Base-by-base conservation (phyloP, 257 asterid genomes). In the Paulownia fortunei region DNA sequence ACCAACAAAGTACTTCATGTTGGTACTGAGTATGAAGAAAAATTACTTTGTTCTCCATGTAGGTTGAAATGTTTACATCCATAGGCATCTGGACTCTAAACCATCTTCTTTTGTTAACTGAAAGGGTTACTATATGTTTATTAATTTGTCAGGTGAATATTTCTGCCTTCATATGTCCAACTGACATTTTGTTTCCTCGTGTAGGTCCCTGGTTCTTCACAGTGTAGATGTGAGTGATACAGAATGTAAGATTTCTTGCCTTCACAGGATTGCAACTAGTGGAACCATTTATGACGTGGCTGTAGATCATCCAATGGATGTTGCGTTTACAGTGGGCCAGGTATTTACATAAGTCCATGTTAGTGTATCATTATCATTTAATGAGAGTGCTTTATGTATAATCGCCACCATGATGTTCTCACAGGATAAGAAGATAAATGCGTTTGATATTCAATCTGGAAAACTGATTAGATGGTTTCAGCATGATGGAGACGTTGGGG, bases 351-450 rank as follows among this genome's bases (percentile, higher is more conserved):
- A 69, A 27, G 42, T 76, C 44, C 26, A n/a, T n/a, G 27, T 12
- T 73, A 27, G 69, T 39, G 34, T 37, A 72, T 59, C 47, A 19
- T 47, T 47, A n/a, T 73, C 67, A 61, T 36, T 76, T 72, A 4
- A n/a, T 79, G 42, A 26, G 60, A 39, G 51, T 34, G 79, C 15
- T 80, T 66, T 72, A 23, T 36, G 72, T 70, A 46, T 59, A 12
- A 77, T 55, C 44, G 8, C 24, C 46, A 26, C n/a, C 47, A 19
- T 62, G 74, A 16, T 56, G 61, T 54, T n/a, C 71, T 39, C 46
- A 76, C 85, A 91, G 97, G 92, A 86, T 77, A 91, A 81, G 88
- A 85, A 81, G 87, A 89, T 89, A 74, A 85, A 84, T 64, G 82
- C 82, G 39, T 75, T 83, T 76, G 86, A 79, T 78, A 81, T 87